Evolutionary conservation across 2,329 filamentous ascomycete genomes (phyloP), one percentile per base, ranked within the genome.

Genomic region (Pyricularia grisea): DNA sequence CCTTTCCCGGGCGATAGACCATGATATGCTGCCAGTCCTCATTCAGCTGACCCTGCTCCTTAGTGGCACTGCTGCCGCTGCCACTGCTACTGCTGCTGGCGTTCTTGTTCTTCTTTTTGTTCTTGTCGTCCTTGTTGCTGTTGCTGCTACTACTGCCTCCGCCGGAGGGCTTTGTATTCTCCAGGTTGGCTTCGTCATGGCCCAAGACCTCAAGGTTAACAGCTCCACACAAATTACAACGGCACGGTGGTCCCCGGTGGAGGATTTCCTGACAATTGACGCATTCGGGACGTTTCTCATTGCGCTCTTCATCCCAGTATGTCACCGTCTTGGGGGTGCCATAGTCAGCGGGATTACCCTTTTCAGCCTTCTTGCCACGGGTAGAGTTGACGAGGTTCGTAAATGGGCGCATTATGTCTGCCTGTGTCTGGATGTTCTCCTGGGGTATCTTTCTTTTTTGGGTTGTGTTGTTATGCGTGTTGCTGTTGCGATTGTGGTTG

Each of bases 251-350:
- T 25, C 58, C n/a, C 33, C 42, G 27, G 23, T 27, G 27, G 60
- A 68, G 67, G 4, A 68, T 68, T 7, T 68, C 58, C 10, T 42
- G 30, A 27, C 67, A 68, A 17, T 55, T 58, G 25, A 36, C 33
- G 33, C 67, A 68, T 33, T 65, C 67, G 11, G 58, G 67, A 4
- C 55, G 67, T 1, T 30, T 50, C 25, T 67, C 42, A 17, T 23
- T 67, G 27, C 66, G 66, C 42, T 67, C 27, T 10, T 67, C 66
- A 36, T 67, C 66, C 25, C 42, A 67, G 66, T 58, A 67, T 9
- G 20, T n/a, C 42, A 67, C 42, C 42, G 42, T 31, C 66, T n/a
- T n/a, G 27, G 60, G 25, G 25, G 50, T 58, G 23, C 36, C 66
- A 25, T 67, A 17, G 20, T 63, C 27, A 28, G 12, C 9, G 25